These are phyloP conservation scores for Pseudonitzschia multistriata DNA, from an alignment of 108 stramenopile species.

Conservation along the genomic window DNA sequence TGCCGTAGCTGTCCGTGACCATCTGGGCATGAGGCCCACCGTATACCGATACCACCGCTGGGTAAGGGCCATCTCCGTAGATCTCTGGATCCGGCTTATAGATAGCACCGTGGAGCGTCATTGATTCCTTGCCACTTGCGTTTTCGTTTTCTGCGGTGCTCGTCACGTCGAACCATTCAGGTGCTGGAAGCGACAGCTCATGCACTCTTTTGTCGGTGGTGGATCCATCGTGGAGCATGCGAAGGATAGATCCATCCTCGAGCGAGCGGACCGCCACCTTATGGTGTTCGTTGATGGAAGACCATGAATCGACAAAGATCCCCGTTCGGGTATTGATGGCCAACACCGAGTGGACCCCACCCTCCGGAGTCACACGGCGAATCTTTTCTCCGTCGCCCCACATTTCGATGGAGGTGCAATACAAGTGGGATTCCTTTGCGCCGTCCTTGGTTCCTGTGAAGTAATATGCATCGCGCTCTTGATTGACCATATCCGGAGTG, in stretches of 20 bases:
- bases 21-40: constrained; percentile 93
- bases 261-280: constrained; percentile 39
- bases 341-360: constrained; percentile 9
- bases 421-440: constrained; percentile 80
- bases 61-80: constrained; percentile 83
- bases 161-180: constrained; percentile 43
- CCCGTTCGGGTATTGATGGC: constrained; percentile 2
- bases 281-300: constrained; percentile 37
- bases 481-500: constrained; percentile 59
- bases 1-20: constrained; percentile 61
- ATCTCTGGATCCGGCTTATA: constrained; percentile 69
- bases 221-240: constrained; percentile 42
- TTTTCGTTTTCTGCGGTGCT: not conserved
- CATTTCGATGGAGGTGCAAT: constrained; percentile 54
- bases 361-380: not conserved
- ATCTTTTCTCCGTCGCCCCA: constrained; percentile 2
- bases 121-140: not conserved
- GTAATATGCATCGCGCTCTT: constrained; percentile 63
- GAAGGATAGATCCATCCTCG: constrained; percentile 32
- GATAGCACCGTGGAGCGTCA: constrained; percentile 65
- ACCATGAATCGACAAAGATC: constrained; percentile 3
- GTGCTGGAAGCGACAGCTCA: constrained; percentile 52
- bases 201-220: constrained; percentile 22
- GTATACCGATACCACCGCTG: constrained; percentile 83
- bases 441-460: constrained; percentile 76